phyloP scores from a whole-genome alignment of 345 rosid species.

The Boechera divaricarpa region DNA sequence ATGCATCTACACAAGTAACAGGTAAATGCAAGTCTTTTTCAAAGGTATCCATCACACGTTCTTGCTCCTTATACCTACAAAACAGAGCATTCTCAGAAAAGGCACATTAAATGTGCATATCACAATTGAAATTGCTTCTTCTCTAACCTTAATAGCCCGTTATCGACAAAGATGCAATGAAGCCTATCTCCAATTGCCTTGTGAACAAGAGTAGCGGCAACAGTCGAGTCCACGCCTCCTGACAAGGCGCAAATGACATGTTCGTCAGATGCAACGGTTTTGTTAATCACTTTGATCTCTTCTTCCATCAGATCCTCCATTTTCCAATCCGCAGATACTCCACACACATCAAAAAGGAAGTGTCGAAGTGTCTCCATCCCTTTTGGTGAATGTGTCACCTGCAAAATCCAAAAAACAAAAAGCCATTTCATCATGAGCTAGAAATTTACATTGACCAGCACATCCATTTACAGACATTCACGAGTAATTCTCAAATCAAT shows the following conservation, averaged over 20 bases:
- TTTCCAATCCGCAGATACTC: slow-evolving; percentile 79
- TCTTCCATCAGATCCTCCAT: slow-evolving; percentile 92
- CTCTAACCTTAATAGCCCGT: slow-evolving; percentile 82
- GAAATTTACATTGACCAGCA: not conserved
- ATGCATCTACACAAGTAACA: slow-evolving; percentile 87
- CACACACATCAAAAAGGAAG: slow-evolving; percentile 84
- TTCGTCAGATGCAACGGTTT: slow-evolving; percentile 71
- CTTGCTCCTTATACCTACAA: slow-evolving; percentile 84
- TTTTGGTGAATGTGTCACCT: slow-evolving; percentile 96
- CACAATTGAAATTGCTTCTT: not conserved
- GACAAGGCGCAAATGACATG: slow-evolving; percentile 95
- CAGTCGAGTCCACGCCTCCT: slow-evolving; percentile 98
- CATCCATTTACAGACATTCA: not conserved
- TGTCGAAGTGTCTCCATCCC: slow-evolving; percentile 85
- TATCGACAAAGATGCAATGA: slow-evolving; percentile 96
- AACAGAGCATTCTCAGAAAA: slow-evolving; percentile 15
- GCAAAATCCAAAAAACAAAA: slow-evolving; percentile 9
- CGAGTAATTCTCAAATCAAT: not conserved
- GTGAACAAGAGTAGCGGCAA: slow-evolving; percentile 97
- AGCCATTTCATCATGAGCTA: slow-evolving; percentile 1
- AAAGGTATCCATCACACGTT: slow-evolving; percentile 93
- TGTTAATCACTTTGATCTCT: slow-evolving; percentile 77
- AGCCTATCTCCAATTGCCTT: slow-evolving; percentile 95
- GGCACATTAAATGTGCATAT: not conserved
- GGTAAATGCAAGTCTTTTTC: slow-evolving; percentile 86